Evolutionary conservation across 1,139 yeast species (phyloP).

Genomic region (Fermentozyma sake): DNA sequence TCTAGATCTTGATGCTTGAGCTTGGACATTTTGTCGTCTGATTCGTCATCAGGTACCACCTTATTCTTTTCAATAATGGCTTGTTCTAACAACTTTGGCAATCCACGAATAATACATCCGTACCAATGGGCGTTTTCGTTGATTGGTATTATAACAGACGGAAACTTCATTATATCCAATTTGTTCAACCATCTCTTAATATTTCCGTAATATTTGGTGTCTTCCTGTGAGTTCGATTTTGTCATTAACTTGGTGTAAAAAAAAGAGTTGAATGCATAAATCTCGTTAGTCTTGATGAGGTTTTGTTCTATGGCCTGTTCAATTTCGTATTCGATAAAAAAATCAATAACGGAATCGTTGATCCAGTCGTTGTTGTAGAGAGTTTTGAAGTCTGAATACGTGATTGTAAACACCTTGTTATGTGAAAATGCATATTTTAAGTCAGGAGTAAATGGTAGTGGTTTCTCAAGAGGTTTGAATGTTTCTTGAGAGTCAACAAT

Average conservation of each 20-base stretch:
- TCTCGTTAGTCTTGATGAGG: slow-evolving; percentile 20
- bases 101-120: slow-evolving; percentile 59
- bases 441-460: slow-evolving; percentile 43
- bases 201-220: slow-evolving; percentile 49
- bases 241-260: slow-evolving; percentile 66
- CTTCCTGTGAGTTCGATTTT: slow-evolving; percentile 11
- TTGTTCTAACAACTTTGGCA: slow-evolving; percentile 28
- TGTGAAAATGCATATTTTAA: slow-evolving; percentile 47
- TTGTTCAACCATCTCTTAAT: slow-evolving; percentile 79
- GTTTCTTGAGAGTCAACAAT: slow-evolving; percentile 1
- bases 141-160: slow-evolving; percentile 73
- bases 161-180: slow-evolving; percentile 57
- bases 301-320: slow-evolving; percentile 32
- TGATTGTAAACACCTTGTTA: slow-evolving; percentile 45
- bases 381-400: slow-evolving; percentile 61
- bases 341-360: slow-evolving; percentile 69
- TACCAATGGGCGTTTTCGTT: slow-evolving; percentile 88
- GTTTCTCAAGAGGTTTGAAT: slow-evolving; percentile 4
- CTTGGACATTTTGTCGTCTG: not conserved
- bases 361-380: slow-evolving; percentile 71
- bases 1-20: not conserved
- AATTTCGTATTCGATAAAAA: slow-evolving; percentile 56
- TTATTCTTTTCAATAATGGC: slow-evolving; percentile 6
- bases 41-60: no score
- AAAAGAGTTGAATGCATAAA: slow-evolving; percentile 76